Evolutionary conservation across 331 rosid species (phyloP), one percentile per base, ranked within the genome.

Genomic region (Malus hybrid): DNA sequence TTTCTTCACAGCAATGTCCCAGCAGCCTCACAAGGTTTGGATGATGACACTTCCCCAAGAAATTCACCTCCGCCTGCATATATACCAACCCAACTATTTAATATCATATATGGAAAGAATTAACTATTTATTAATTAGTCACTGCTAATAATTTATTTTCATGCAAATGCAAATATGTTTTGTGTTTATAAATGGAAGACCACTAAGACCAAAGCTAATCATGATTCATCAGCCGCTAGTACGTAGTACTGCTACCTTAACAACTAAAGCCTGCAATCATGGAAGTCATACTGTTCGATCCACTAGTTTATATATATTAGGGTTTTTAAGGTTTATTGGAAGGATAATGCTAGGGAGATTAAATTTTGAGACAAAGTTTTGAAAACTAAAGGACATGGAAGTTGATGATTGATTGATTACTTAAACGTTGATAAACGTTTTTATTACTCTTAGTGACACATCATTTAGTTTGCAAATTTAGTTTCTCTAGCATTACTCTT

Each of bases 1-100:
- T 81, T 3, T 89, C 93, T 74, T 95, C 97, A 88, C 90, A 90
- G 15, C 99, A 95, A 42, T 85, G 88, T 1, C 99, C 99, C 7
- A 90, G 31, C 3, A 95, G 88, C 48, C 80, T 90, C 2, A 95
- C 97, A 9, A 95, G 84, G 84, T 95, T 92, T 0, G 96, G 93
- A 70, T 95, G 99, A 63, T 77, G 76, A 39, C 87, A 90, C 62
- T 89, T 92, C 19, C 99, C 99, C 83, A 95, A 77, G 76, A 95
- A 88, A 54, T 84, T 84, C 20, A 95, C 97, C 77, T 95, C 99
- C 7, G 96, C 84, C 97, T 94, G 94, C 85, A 70, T 8, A 44
- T 0, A 36, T 7, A 62, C 6, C 24, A 19, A 56, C n/a, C 11
- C 3, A 62, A 10, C 33, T 24, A 28, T 6, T 10, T 28, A 61